A percentile compares a stretch with the other conserved stretches of the same genome.
Evolutionary conservation across 2,329 filamentous ascomycete species (phyloP).

Genomic region (Herpomyces periplanetae): DNA sequence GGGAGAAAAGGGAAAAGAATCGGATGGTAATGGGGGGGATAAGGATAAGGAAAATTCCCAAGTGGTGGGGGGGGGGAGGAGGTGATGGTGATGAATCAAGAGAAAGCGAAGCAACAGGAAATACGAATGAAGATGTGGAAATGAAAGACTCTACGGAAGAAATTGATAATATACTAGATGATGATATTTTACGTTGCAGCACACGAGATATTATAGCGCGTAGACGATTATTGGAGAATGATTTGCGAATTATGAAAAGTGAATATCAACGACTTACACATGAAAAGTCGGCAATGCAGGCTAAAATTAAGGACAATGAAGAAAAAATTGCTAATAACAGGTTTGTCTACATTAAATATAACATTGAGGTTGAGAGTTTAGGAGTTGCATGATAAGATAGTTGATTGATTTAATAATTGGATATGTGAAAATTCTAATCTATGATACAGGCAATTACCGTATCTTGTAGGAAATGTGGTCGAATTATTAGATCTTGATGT

Average conservation of each 20-base stretch:
- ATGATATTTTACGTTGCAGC: conserved; percentile 65
- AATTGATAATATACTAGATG: conserved; percentile 49
- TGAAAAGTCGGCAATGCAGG: conserved; percentile 76
- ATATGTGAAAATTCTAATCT: conserved; percentile 1
- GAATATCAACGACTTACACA: conserved; percentile 75
- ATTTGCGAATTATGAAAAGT: conserved; percentile 92
- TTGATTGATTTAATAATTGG: conserved; percentile 1
- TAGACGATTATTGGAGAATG: conserved; percentile 72
- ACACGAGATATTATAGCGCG: conserved; percentile 80
- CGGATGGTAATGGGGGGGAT: no score
- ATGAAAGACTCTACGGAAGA: conserved; percentile 42
- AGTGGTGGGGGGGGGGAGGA: no score
- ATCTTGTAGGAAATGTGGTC: conserved; percentile 90
- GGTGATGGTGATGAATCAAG: no score
- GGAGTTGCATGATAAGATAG: conserved; percentile 1
- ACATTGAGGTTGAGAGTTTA: conserved; percentile 1
- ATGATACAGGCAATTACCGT: conserved; percentile 43
- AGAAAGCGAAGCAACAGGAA: no score
- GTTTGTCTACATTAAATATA: conserved; percentile 12
- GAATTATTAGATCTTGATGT: conserved; percentile 89
- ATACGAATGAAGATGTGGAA: conserved; percentile 40
- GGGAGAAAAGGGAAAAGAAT: no score
- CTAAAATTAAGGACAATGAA: conserved; percentile 95
- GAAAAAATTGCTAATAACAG: conserved; percentile 98
- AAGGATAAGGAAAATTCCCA: no score